phyloP scores from a whole-genome alignment of 202 grass and related monocot species.

The Schoenoplectus triqueter region DNA sequence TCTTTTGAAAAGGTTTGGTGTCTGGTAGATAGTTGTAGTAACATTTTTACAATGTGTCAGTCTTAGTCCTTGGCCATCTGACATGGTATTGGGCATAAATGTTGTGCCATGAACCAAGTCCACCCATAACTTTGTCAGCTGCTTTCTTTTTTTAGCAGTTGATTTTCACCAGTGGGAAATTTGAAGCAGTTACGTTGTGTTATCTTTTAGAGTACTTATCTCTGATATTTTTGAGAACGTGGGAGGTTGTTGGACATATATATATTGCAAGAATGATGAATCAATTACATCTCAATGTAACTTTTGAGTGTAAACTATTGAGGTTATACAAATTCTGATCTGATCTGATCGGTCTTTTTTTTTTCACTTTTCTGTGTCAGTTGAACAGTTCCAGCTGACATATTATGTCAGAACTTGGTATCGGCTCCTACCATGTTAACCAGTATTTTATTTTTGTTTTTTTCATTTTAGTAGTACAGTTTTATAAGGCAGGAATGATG shows the following conservation, averaged over 20 bases:
- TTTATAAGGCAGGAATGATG: conserved; percentile 31
- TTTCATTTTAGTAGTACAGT: too few relatives aligned
- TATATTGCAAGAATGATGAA: background rate
- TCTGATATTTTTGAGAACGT: background rate
- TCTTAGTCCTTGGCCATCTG: background rate
- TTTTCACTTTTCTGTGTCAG: background rate
- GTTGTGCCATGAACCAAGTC: conserved; percentile 8
- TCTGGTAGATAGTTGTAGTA: too few relatives aligned
- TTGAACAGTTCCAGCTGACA: background rate
- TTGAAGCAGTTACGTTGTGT: background rate
- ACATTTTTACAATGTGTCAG: background rate
- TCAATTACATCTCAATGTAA: conserved; percentile 7
- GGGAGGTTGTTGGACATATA: background rate
- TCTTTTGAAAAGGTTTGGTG: background rate
- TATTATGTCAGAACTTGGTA: background rate
- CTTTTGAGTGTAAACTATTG: conserved; percentile 23
- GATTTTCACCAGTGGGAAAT: conserved; percentile 46
- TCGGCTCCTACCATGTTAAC: too few relatives aligned
- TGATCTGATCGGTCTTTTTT: background rate
- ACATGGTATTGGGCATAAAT: conserved; percentile 18
- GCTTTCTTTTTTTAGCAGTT: conserved; percentile 18
- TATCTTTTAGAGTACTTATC: background rate
- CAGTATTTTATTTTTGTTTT: too few relatives aligned
- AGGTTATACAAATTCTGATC: conserved; percentile 28
- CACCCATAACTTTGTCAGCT: conserved; percentile 44